Base-by-base conservation (phyloP, 2,329 filamentous ascomycete species). In the Colletotrichum sp. region DNA sequence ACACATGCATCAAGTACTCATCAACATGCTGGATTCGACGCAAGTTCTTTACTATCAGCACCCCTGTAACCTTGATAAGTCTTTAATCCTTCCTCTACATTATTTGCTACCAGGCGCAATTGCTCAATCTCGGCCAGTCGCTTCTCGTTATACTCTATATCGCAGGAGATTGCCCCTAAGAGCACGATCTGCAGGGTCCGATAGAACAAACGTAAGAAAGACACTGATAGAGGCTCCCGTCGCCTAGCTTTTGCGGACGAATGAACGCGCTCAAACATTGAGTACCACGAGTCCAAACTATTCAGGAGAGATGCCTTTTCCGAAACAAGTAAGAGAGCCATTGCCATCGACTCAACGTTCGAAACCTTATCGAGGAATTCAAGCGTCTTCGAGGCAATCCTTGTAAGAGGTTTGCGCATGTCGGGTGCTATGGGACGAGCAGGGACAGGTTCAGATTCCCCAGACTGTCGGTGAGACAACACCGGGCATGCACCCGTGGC, bases 171-270 rank as follows among this genome's bases (percentile, higher is more conserved):
- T 69, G 79, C 74, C 6, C 84, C 83, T 24, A 86, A 55, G 13
- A 87, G 78, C 76, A 86, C 69, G 18, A 85, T 78, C 76, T 80
- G 84, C 16, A 87, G 68, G 71, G 83, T 80, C 30, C 74, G 77
- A 79, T 84, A 80, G 18, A 86, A 85, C 32, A 83, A 75, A 9
- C 81, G 84, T 76, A 85, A 34, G 70, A 87, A 86, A 72, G 74
- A 80, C 18, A 84, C 75, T 36, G 83, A 81, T 28, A 86, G 71
- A 36, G 69, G 79, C 80, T 83, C 80, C 8, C 71, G 68, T 65
- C 77, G 72, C 26, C 64, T 67, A 76, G 70, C 64, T 69, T 67
- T 62, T 32, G 72, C 80, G 10, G 80, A 71, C 15, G 28, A 64
- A 3, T 80, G 80, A 57, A 78, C 39, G 39, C 71, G 15, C 67